phyloP scores from a whole-genome alignment of 2,329 filamentous ascomycete genomes.

The Ascochyta pisi region DNA sequence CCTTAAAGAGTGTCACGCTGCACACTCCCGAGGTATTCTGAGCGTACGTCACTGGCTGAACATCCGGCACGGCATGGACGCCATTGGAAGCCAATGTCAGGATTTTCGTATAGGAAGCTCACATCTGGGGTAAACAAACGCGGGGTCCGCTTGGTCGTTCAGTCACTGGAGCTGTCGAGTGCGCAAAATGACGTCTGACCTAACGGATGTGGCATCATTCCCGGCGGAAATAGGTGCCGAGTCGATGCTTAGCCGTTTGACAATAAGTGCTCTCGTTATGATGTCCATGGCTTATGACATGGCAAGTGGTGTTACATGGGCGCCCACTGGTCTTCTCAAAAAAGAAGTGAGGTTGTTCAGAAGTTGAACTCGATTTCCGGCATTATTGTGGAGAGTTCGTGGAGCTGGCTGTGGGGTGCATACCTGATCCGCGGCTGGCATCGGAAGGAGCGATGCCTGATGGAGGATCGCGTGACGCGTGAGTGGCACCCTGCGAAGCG shows the following conservation, averaged over 20 bases:
- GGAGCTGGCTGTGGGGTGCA: slow-evolving; percentile 12
- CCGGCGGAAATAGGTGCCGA: slow-evolving; percentile 4
- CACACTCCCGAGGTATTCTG: neutral
- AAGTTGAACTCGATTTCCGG: neutral
- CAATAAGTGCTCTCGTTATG: neutral
- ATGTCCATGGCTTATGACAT: neutral
- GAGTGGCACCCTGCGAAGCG: slow-evolving; percentile 5
- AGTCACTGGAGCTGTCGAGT: slow-evolving; percentile 13
- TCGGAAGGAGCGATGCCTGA: slow-evolving; percentile 14
- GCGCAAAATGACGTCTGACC: slow-evolving; percentile 10
- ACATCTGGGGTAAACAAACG: slow-evolving; percentile 11
- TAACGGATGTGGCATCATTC: neutral
- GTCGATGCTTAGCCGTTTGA: neutral
- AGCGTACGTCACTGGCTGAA: slow-evolving; percentile 11
- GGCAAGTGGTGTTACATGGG: neutral
- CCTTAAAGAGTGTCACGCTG: slow-evolving; percentile 5
- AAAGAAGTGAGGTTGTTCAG: neutral
- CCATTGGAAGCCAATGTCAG: slow-evolving; percentile 5
- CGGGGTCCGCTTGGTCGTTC: slow-evolving; percentile 10
- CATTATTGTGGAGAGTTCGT: slow-evolving; percentile 10
- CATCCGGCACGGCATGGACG: slow-evolving; percentile 1
- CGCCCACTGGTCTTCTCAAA: neutral
- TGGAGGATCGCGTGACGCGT: slow-evolving; percentile 10
- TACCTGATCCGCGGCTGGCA: slow-evolving; percentile 7
- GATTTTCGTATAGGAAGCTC: neutral